Conservation (phyloP, 2,329 filamentous ascomycete genomes). For the Aureobasidium vineae region DNA sequence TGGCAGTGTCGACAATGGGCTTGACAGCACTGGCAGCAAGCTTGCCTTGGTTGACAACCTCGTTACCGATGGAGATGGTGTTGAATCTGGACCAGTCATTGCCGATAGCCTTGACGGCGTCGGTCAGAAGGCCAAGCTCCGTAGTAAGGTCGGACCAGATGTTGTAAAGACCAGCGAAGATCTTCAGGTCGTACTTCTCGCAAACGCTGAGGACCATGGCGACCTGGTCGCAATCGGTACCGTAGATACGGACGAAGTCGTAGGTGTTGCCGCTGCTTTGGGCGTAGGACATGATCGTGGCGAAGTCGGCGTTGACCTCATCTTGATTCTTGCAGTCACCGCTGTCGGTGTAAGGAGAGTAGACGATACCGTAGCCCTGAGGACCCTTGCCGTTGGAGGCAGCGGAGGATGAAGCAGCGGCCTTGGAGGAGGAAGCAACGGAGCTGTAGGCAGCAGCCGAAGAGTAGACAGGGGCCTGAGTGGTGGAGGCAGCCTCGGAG, state of each 20-base stretch:
- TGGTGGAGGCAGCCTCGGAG: slow-evolving; percentile 31
- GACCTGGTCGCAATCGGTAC: slow-evolving; percentile 74
- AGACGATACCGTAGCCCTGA: slow-evolving; percentile 51
- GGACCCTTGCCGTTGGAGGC: slow-evolving; percentile 31
- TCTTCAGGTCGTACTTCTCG: slow-evolving; percentile 61
- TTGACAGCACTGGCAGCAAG: slow-evolving; percentile 54
- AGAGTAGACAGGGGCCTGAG: background rate
- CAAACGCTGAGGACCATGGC: slow-evolving; percentile 61
- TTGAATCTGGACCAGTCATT: slow-evolving; percentile 67
- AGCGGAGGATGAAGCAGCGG: slow-evolving; percentile 31
- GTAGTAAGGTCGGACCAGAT: slow-evolving; percentile 51
- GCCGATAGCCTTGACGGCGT: slow-evolving; percentile 57
- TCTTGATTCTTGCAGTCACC: slow-evolving; percentile 64
- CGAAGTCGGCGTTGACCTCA: slow-evolving; percentile 65
- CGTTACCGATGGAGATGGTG: slow-evolving; percentile 76
- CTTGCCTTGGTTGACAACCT: slow-evolving; percentile 62
- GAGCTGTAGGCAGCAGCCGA: slow-evolving; percentile 27
- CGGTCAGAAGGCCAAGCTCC: slow-evolving; percentile 62
- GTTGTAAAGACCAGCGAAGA: slow-evolving; percentile 74
- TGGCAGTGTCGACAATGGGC: slow-evolving; percentile 57
- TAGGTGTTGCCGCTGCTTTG: slow-evolving; percentile 54
- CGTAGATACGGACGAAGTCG: slow-evolving; percentile 70
- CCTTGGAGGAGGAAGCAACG: slow-evolving; percentile 26
- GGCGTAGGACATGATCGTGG: slow-evolving; percentile 40
- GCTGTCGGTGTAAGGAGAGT: slow-evolving; percentile 57